phyloP scores from a whole-genome alignment of 2,329 filamentous ascomycete species.

The Calonectria honghensis region DNA sequence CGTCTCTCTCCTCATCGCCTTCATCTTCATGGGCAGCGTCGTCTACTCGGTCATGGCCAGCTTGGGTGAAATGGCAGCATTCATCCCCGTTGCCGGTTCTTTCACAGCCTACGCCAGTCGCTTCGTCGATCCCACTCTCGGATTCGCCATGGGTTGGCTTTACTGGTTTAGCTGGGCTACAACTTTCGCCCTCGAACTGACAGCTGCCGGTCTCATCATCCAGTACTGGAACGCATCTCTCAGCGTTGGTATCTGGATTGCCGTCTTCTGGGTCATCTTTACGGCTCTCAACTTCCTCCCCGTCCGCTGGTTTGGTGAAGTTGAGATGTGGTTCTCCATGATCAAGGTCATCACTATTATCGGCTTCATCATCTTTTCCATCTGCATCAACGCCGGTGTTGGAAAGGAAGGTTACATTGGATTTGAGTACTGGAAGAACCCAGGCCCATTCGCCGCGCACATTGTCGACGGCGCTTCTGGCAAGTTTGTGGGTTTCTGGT shows the following conservation, averaged over 20 bases:
- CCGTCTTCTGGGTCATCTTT: conserved; percentile 83
- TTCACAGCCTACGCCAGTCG: conserved; percentile 86
- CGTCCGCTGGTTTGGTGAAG: conserved; percentile 83
- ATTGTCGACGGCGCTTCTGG: conserved; percentile 72
- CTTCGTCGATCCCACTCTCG: conserved; percentile 83
- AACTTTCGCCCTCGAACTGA: conserved; percentile 84
- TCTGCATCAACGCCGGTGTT: conserved; percentile 83
- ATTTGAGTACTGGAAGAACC: conserved; percentile 81
- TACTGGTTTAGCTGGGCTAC: conserved; percentile 88
- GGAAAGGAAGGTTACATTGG: conserved; percentile 83
- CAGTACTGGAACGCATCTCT: conserved; percentile 81
- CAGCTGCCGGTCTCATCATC: conserved; percentile 83
- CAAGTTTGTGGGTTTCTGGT: conserved; percentile 82
- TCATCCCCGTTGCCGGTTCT: conserved; percentile 84
- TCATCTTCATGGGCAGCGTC: conserved; percentile 81
- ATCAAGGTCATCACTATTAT: conserved; percentile 86
- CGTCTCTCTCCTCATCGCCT: conserved; percentile 80
- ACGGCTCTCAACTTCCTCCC: conserved; percentile 82
- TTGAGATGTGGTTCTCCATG: conserved; percentile 86
- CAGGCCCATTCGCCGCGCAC: conserved; percentile 80
- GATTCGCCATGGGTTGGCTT: conserved; percentile 88
- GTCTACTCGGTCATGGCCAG: conserved; percentile 85
- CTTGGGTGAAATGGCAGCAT: conserved; percentile 84
- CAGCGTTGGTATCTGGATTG: conserved; percentile 83
- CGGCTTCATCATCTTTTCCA: conserved; percentile 85